phyloP scores from a whole-genome alignment of 345 rosid genomes.

The Carallia pectinifolia region DNA sequence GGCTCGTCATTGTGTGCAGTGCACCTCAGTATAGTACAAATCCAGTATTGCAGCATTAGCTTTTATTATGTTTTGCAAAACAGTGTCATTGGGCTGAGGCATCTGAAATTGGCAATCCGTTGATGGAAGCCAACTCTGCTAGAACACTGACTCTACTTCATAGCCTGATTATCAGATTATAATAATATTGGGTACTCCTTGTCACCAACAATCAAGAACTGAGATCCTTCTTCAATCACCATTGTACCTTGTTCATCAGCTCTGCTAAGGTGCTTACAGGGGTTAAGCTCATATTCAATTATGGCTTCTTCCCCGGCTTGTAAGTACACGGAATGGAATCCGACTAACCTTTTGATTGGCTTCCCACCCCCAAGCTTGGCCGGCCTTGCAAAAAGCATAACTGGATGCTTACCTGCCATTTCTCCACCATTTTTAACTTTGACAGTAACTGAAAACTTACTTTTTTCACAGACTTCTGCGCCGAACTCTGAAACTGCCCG shows the following conservation, averaged over 20 bases:
- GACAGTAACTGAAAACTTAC: slow-evolving; percentile 41
- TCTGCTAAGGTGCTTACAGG: slow-evolving; percentile 65
- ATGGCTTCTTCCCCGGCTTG: slow-evolving; percentile 52
- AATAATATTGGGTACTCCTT: slow-evolving; percentile 52
- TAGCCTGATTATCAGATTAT: slow-evolving; percentile 25
- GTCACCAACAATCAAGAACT: slow-evolving; percentile 67
- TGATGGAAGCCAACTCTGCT: slow-evolving; percentile 3
- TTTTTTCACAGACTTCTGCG: slow-evolving; percentile 38
- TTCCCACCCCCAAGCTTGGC: slow-evolving; percentile 45
- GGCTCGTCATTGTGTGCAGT: no score
- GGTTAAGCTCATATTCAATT: slow-evolving; percentile 48
- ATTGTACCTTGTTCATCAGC: slow-evolving; percentile 64
- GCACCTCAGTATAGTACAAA: no score
- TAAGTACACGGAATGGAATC: slow-evolving; percentile 64
- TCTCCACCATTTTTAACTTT: slow-evolving; percentile 57
- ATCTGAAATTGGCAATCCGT: slow-evolving; percentile 9
- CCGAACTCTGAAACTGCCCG: slow-evolving; percentile 52
- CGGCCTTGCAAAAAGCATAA: slow-evolving; percentile 58
- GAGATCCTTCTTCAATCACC: slow-evolving; percentile 70
- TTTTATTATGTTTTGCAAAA: neutral
- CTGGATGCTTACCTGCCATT: slow-evolving; percentile 70
- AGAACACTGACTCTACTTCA: neutral
- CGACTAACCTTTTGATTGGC: slow-evolving; percentile 63
- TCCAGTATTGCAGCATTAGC: neutral
- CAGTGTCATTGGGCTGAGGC: neutral